Base-by-base conservation (phyloP, 768 basidiomycete species). In the Paxillus involutus region DNA sequence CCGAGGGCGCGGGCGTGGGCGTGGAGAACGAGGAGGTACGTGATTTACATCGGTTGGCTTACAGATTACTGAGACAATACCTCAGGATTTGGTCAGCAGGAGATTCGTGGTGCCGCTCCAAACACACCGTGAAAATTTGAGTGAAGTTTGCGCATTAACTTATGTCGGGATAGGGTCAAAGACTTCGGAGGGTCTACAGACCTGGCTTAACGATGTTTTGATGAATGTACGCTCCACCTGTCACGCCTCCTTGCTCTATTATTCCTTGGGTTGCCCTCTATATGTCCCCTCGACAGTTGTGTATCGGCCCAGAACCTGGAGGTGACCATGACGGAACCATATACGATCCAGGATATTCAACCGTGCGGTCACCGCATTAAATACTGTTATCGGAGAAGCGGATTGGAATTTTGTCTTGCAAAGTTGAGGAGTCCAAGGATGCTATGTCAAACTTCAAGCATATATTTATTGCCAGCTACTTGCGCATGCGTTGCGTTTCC, bases 1-100 rank as follows among this genome's bases (percentile, higher is more conserved):
- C 24, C 64, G 78, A 48, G 74, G 74, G 8, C 71, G 80, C 43
- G 77, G 80, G 12, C 75, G 80, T 30, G 77, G 77, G 19, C 71
- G 75, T 26, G 70, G 76, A 35, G 75, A 78, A 21, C 68, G 75
- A 21, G 70, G 71, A 65, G 77, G 75, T 67, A 60, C 50, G 72
- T 71, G 47, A 60, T 13, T 19, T 29, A 19, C 11, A 11, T 17
- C 3, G 4, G 16, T 26, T 36, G 17, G 26, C 26, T 16, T 39
- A 19, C 45, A 40, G 4, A 29, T 26, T 56, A 40, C 32, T 55
- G 33, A 50, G 10, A 43, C 42, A 29, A 46, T 44, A 10, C 16
- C 30, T 43, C 37, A 68, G 69, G 57, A 6, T 47, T 57, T 16
- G 57, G 57, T 32, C 65, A 53, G 14, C 67, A 60, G 24, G 67